Evolutionary conservation across 352 stramenopile species (phyloP).

Genomic region (Halophytophthora polymorphica): DNA sequence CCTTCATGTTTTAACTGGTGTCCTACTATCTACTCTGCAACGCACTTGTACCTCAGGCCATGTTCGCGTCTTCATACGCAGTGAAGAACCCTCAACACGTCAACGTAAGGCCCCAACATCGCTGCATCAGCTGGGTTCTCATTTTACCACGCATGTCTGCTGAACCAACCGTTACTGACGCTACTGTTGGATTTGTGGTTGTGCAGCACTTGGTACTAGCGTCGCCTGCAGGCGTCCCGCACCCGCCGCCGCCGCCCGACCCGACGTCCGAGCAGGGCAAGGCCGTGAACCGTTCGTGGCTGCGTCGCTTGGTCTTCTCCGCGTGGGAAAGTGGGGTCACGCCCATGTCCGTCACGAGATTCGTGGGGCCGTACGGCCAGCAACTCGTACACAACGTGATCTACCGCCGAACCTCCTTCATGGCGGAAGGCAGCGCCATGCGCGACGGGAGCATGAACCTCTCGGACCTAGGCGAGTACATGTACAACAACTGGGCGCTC

Average conservation of each 20-base stretch:
- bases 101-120: constrained; percentile 30
- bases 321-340: constrained; percentile 71
- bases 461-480: constrained; percentile 64
- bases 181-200: neutral
- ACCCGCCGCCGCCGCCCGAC: constrained; percentile 43
- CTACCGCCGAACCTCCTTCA: constrained; percentile 66
- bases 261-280: constrained; percentile 33
- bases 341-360: constrained; percentile 70
- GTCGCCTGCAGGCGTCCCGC: constrained; percentile 67
- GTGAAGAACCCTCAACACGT: constrained; percentile 58
- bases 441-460: constrained; percentile 62
- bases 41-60: constrained; percentile 37
- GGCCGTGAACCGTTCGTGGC: constrained; percentile 43
- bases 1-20: neutral
- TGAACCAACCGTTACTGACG: neutral
- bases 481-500: constrained; percentile 86
- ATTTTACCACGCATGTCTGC: neutral
- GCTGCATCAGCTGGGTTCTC: neutral
- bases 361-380: constrained; percentile 73
- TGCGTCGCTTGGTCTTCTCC: constrained; percentile 44
- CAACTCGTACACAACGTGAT: constrained; percentile 72
- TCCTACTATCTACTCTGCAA: no score
- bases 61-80: constrained; percentile 77
- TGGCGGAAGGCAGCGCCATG: constrained; percentile 65
- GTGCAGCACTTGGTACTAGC: constrained; percentile 72